phyloP scores from a whole-genome alignment of 2,329 filamentous ascomycete species.

The Capronia coronata region DNA sequence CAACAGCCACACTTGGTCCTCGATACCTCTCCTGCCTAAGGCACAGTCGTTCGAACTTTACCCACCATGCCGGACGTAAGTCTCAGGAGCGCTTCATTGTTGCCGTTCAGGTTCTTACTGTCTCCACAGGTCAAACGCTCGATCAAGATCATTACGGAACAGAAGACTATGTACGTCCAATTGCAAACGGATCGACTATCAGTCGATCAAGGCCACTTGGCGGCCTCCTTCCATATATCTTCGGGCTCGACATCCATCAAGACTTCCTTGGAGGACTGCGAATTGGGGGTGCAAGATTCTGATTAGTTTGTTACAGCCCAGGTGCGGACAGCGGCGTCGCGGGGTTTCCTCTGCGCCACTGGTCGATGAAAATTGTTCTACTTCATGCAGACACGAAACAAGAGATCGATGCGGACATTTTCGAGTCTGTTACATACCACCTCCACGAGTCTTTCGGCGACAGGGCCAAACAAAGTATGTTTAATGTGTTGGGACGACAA shows the following conservation, averaged over 20 bases:
- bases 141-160: slow-evolving; percentile 88
- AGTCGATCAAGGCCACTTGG: neutral
- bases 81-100: neutral
- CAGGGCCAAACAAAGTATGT: slow-evolving; percentile 70
- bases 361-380: slow-evolving; percentile 80
- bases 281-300: slow-evolving; percentile 1
- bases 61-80: slow-evolving; percentile 25
- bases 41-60: neutral
- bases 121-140: slow-evolving; percentile 63
- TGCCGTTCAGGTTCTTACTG: neutral
- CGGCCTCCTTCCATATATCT: neutral
- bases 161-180: slow-evolving; percentile 70
- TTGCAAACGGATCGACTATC: neutral
- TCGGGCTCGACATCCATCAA: neutral
- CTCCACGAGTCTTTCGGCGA: slow-evolving; percentile 91
- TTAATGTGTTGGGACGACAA: slow-evolving; percentile 1
- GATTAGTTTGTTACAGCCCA: slow-evolving; percentile 41
- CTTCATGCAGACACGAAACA: slow-evolving; percentile 56
- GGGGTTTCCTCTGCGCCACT: slow-evolving; percentile 86
- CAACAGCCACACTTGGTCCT: neutral
- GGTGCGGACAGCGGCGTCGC: slow-evolving; percentile 74
- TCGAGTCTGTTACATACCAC: slow-evolving; percentile 87
- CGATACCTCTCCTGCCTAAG: neutral
- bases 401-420: slow-evolving; percentile 76
- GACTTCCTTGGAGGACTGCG: neutral